Evolutionary conservation across 2,329 filamentous ascomycete species (phyloP), one percentile per base, ranked within the genome.

Genomic region (Fusarium xyrophilum): DNA sequence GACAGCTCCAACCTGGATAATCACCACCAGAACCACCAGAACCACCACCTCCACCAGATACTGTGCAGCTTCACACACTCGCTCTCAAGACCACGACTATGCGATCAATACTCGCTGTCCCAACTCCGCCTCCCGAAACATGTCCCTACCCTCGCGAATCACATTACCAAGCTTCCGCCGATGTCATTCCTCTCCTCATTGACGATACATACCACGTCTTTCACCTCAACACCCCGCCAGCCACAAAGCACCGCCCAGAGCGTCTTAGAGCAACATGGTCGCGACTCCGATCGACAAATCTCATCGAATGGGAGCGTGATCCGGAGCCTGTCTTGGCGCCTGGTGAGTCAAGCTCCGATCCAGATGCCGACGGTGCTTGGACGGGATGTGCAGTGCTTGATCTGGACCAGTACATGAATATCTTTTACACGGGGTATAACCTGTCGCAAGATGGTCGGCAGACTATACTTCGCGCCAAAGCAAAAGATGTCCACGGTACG

Each of bases 381-480:
- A 79, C 77, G 17, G 77, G 78, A 9, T 74, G 71, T 15, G 77
- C 76, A 2, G 69, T 79, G 44, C 61, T 74, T 19, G 78, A 75
- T 6, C 72, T 71, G 17, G 76, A 78, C 44, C 71, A 70, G 10
- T 69, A 68, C 33, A 76, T 79, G 76, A 77, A 78, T 55, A 66
- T 79, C 40, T 78, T 79, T 57, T 79, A 79, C 65, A 79, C 78
- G 13, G 78, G 78, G 4, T 79, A 79, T 58, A 78, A 75, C 55
- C 53, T 78, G 27, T 66, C 65, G 2, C 63, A 72, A 23, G 66
- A 69, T 32, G 77, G 77, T 10, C 72, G 70, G n/a, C 78, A 79
- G 54, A 76, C 74, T 10, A 76, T 79, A 33, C 65, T 79, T 32
- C 76, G 73, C 12, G 68, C 72, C 4, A 67, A n/a, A 11, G 70